These are phyloP conservation scores for Actinomucor elegans DNA, from an alignment of 371 early-diverging fungal genomes.

Conservation along the genomic window DNA sequence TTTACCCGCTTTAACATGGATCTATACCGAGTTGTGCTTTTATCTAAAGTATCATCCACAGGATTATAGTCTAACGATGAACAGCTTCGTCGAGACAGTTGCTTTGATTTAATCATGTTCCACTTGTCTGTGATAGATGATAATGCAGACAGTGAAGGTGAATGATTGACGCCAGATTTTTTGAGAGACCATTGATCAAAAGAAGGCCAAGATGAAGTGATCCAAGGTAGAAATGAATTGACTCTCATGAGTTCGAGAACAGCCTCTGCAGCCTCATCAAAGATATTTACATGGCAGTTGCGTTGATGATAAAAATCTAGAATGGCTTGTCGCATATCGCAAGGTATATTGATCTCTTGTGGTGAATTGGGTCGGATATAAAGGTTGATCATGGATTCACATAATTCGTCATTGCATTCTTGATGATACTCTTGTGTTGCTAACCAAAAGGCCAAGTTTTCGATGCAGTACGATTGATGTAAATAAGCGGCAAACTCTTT, in stretches of 20 bases:
- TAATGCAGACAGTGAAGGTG: neutral
- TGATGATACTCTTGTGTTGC: constrained; percentile 37
- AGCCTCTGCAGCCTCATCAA: constrained; percentile 36
- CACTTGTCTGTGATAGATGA: constrained; percentile 11
- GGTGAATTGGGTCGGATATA: constrained; percentile 44
- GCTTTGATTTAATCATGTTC: constrained; percentile 17
- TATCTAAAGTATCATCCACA: too few species aligned
- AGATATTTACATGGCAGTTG: constrained; percentile 29
- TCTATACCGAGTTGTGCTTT: constrained; percentile 14
- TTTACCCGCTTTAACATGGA: constrained; percentile 21
- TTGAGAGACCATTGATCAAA: constrained; percentile 1
- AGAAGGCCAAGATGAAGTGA: constrained; percentile 1
- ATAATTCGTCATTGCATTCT: constrained; percentile 12
- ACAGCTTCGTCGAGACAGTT: constrained; percentile 19
- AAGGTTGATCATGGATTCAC: constrained; percentile 28
- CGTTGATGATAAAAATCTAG: constrained; percentile 23
- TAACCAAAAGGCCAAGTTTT: constrained; percentile 47
- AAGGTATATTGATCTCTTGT: constrained; percentile 54
- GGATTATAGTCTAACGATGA: constrained; percentile 9
- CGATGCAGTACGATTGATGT: constrained; percentile 41
- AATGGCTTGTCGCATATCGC: constrained; percentile 45
- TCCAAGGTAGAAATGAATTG: constrained; percentile 49
- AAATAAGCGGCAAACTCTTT: constrained; percentile 39
- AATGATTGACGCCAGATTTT: constrained; percentile 1
- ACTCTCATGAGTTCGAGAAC: constrained; percentile 48